These are phyloP conservation scores for Linnemannia hyalina DNA, from an alignment of 192 early-diverging fungal genomes.

Conservation along the genomic window DNA sequence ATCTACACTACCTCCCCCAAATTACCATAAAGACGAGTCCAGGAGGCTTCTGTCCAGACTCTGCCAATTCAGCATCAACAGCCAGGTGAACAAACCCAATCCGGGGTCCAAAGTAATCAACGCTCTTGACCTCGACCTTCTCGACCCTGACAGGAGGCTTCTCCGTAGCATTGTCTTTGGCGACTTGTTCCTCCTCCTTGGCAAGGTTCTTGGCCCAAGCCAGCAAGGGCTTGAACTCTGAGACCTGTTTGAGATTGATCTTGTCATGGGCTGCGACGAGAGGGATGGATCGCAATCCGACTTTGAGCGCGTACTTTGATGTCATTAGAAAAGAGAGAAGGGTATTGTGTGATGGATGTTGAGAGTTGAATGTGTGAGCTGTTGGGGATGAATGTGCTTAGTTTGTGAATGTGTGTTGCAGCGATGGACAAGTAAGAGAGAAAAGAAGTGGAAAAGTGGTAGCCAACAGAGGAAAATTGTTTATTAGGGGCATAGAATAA, in stretches of 20 bases:
- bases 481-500: background rate
- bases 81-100: conserved; percentile 85
- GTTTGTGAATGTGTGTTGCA: background rate
- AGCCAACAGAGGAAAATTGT: too few relatives aligned
- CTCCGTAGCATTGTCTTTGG: conserved; percentile 6
- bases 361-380: background rate
- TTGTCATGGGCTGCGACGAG: conserved; percentile 37
- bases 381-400: background rate
- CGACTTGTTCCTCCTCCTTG: conserved; percentile 49
- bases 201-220: conserved; percentile 66
- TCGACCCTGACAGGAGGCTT: conserved; percentile 57
- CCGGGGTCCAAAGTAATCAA: conserved; percentile 76
- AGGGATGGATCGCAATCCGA: conserved; percentile 48
- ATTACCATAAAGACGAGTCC: conserved; percentile 84
- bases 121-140: conserved; percentile 74
- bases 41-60: conserved; percentile 69
- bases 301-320: conserved; percentile 33
- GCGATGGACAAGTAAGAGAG: background rate
- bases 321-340: conserved; percentile 21
- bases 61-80: conserved; percentile 62
- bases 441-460: too few relatives aligned
- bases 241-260: conserved; percentile 51
- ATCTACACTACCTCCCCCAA: too few relatives aligned
- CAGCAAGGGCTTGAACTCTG: conserved; percentile 68
- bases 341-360: background rate